A percentile compares a stretch with the other conserved stretches of the same genome.
Conservation (phyloP, 305 asterid genomes). For the Fraxinus greggii region DNA sequence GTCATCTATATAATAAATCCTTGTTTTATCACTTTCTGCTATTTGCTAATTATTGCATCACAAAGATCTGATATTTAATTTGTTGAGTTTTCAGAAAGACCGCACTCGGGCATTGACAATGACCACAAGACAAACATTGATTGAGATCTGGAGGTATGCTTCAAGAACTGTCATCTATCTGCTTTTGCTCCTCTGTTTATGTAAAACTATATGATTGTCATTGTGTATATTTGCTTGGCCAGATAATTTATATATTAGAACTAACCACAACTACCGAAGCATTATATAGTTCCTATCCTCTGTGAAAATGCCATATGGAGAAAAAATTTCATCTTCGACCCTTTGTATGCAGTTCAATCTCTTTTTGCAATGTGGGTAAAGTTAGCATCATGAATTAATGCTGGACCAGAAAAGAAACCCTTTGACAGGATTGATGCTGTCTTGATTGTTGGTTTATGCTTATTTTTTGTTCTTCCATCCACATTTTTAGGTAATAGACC, state of each 20-base stretch:
- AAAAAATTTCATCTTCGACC: neutral
- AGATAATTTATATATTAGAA: neutral
- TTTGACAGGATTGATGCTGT: neutral
- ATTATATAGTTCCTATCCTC: neutral
- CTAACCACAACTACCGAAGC: neutral
- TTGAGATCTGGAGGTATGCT: constrained; percentile 77
- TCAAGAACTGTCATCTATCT: neutral
- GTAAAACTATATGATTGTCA: neutral
- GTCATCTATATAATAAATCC: neutral
- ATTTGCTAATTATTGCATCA: neutral
- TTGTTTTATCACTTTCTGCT: neutral
- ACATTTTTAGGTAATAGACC: neutral
- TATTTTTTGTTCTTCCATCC: neutral
- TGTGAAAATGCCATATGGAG: neutral
- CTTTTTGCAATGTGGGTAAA: neutral
- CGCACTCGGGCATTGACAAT: constrained; percentile 60
- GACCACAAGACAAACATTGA: constrained; percentile 69
- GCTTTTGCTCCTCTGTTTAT: neutral
- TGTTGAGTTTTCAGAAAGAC: constrained; percentile 54
- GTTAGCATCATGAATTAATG: neutral
- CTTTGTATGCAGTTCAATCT: neutral
- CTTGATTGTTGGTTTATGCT: neutral
- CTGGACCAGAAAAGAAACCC: neutral
- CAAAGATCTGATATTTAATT: neutral
- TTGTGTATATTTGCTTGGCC: neutral